These are phyloP conservation scores for Wickerhamomyces mucosus DNA, from an alignment of 805 yeast species.

Conservation along the genomic window DNA sequence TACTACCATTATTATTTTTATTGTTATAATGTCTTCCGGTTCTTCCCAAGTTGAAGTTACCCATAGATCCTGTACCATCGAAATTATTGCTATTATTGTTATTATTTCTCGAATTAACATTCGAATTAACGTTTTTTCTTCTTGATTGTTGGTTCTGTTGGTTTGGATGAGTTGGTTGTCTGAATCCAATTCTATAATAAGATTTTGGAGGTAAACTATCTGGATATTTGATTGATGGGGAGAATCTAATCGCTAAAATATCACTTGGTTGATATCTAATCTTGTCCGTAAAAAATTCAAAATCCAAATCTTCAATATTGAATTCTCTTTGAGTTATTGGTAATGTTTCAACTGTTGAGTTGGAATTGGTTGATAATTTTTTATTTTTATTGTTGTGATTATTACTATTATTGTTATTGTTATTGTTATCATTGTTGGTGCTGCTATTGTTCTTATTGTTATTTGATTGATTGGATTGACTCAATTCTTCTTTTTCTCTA, in stretches of 20 bases:
- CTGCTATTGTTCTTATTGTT: conserved; percentile 1
- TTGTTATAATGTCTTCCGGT: conserved; percentile 3
- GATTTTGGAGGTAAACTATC: conserved; percentile 15
- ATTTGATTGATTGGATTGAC: neutral
- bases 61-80: conserved; percentile 21
- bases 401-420: conserved; percentile 5
- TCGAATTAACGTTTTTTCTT: conserved; percentile 7
- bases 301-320: conserved; percentile 15
- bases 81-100: neutral
- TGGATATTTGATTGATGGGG: conserved; percentile 9
- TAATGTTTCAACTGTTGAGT: no score
- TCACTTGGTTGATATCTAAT: conserved; percentile 17
- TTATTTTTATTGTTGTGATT: no score
- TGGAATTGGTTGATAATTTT: no score
- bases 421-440: conserved; percentile 4
- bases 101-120: conserved; percentile 4
- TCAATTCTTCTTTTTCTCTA: neutral
- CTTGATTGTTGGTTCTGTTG: conserved; percentile 5
- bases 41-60: conserved; percentile 18
- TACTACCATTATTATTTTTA: conserved; percentile 4
- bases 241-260: conserved; percentile 9
- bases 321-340: conserved; percentile 8
- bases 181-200: conserved; percentile 14
- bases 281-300: conserved; percentile 7
- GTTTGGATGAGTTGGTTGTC: conserved; percentile 6